Evolutionary conservation across 345 rosid genomes (phyloP), one percentile per base, ranked within the genome.

Genomic region (Raphanus raphanistrum): DNA sequence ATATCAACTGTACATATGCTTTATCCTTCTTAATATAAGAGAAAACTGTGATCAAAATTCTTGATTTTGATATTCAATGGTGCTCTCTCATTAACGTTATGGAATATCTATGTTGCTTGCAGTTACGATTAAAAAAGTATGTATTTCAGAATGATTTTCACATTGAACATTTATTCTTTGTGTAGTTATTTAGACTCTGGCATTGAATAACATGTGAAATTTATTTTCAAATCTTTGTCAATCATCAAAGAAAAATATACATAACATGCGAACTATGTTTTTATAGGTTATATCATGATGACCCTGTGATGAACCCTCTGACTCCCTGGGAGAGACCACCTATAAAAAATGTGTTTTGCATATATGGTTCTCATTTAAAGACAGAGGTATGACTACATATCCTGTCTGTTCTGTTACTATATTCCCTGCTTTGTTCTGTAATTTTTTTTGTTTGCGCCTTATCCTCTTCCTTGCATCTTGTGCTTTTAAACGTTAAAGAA

Each of bases 251-350:
- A n/a, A 68, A 1, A 59, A 6, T 6, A 9, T 25, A 13, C 25
- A 32, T 21, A 76, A 54, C 27, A 26, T 66, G 68, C 17, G 12
- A 59, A 72, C 15, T 80, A 4, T 74, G 41, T 50, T 35, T 35
- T 80, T 86, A 78, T 88, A 95, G 99, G 89, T 87, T 87, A 78
- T 92, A 95, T 84, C 97, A 85, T 75, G 84, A 81, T 63, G 93
- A 95, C 84, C 97, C 93, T 80, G 90, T 95, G 78, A 76, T 90
- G 73, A 95, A 95, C 85, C 98, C 99, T 78, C 92, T 95, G 36
- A 86, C 98, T 50, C 98, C 99, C 57, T 95, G 98, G 98, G 99
- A 95, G 62, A 91, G 99, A 75, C 99, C 99, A 63, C 99, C 99
- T 71, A 88, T 92, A 36, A 92, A 88, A 86, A 95, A 95, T 82